Percentiles rank a stretch among this genome's conserved stretches.
phyloP scores from a whole-genome alignment of 148 eudicot species.

The Cornus controversa region DNA sequence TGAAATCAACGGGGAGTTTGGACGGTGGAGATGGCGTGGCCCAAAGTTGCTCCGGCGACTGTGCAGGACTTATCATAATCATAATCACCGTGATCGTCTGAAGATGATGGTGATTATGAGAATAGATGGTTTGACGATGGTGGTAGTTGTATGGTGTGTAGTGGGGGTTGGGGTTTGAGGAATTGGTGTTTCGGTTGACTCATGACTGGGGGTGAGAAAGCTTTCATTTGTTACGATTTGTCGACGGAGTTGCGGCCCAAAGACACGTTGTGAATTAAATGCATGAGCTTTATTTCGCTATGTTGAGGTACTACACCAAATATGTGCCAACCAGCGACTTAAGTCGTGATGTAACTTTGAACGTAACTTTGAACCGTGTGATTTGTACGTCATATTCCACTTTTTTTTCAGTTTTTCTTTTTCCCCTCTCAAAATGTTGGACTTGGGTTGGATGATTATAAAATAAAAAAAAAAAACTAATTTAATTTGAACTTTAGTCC shows the following conservation, averaged over 20 bases:
- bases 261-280: constrained; percentile 20
- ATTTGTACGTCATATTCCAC: too few relatives aligned
- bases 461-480: too few relatives aligned
- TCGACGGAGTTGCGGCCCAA: neutral
- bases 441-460: too few relatives aligned
- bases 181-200: neutral
- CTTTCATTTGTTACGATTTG: constrained; percentile 9
- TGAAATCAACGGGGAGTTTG: constrained; percentile 53
- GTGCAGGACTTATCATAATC: neutral
- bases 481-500: too few relatives aligned
- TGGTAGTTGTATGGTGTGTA: neutral
- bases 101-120: too few relatives aligned
- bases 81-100: neutral
- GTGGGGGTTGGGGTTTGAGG: neutral
- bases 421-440: too few relatives aligned
- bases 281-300: neutral
- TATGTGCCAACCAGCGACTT: too few relatives aligned
- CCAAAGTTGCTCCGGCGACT: neutral
- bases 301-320: too few relatives aligned
- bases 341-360: too few relatives aligned
- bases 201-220: neutral
- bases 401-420: too few relatives aligned
- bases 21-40: constrained; percentile 22
- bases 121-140: too few relatives aligned
- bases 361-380: too few relatives aligned